Evolutionary conservation across 208 protist genomes (phyloP).

Genomic region (Leishmania braziliensis): DNA sequence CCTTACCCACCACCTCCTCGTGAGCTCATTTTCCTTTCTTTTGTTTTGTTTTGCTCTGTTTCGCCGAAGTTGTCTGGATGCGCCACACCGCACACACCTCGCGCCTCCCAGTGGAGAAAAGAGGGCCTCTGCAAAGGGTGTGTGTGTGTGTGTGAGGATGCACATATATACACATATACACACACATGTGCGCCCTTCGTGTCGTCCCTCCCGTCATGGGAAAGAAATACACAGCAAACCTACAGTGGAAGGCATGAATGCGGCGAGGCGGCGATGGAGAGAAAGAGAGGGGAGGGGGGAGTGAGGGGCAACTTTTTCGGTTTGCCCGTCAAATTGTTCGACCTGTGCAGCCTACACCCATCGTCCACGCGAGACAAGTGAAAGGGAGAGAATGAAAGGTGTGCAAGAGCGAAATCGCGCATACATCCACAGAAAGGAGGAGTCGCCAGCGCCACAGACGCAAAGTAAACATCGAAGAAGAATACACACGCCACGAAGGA

Average conservation of each 20-base stretch:
- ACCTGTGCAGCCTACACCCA: background rate
- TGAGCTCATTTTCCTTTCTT: background rate
- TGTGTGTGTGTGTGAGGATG: background rate
- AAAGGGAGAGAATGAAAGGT: constrained; percentile 3
- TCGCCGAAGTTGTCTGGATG: background rate
- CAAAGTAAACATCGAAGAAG: background rate
- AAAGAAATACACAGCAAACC: background rate
- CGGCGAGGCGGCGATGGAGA: background rate
- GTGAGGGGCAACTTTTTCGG: background rate
- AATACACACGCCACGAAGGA: background rate
- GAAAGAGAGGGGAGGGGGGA: background rate
- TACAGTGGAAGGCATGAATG: background rate
- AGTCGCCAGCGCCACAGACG: background rate
- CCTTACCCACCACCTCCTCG: background rate
- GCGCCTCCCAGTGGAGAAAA: too few relatives aligned
- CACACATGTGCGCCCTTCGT: background rate
- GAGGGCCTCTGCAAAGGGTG: too few relatives aligned
- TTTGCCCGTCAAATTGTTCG: background rate
- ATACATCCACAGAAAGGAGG: background rate
- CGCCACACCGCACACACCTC: background rate
- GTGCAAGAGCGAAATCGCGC: constrained; percentile 1
- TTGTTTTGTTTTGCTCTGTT: background rate
- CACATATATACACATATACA: background rate
- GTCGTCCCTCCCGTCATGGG: background rate
- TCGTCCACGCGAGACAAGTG: background rate